phyloP scores from a whole-genome alignment of 768 basidiomycete genomes.

The Tricholoma bakamatsutake region DNA sequence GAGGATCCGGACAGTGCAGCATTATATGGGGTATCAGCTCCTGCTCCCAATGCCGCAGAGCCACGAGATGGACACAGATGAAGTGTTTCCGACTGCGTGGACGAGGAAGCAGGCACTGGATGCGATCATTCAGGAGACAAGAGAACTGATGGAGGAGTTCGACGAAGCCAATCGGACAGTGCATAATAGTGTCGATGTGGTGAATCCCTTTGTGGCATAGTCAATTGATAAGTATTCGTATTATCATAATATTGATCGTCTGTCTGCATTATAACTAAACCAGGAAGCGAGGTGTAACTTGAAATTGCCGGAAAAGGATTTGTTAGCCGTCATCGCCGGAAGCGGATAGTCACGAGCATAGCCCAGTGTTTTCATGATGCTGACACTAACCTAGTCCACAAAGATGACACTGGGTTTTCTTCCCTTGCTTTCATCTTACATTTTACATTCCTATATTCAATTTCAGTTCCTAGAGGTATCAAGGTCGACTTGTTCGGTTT shows the following conservation, averaged over 20 bases:
- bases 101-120: constrained; percentile 47
- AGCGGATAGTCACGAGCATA: too few species aligned
- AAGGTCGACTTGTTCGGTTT: constrained; percentile 10
- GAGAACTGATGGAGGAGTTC: constrained; percentile 56
- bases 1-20: constrained; percentile 57
- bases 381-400: too few species aligned
- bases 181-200: constrained; percentile 25
- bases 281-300: too few species aligned
- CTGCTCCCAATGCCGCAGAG: constrained; percentile 43
- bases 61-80: constrained; percentile 24
- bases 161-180: constrained; percentile 26
- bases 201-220: constrained; percentile 13
- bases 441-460: constrained; percentile 2
- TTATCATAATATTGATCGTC: too few species aligned
- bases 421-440: neutral
- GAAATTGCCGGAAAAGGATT: too few species aligned
- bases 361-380: too few species aligned
- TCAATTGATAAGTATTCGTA: too few species aligned
- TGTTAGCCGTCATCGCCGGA: too few species aligned
- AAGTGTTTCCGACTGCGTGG: constrained; percentile 41
- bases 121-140: constrained; percentile 48
- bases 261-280: too few species aligned
- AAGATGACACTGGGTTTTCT: neutral
- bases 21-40: constrained; percentile 54
- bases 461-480: constrained; percentile 10